A percentile compares a stretch with the other conserved stretches of the same genome.
Evolutionary conservation across 2,329 filamentous ascomycete genomes (phyloP).

Genomic region (Colletotrichum lentis): DNA sequence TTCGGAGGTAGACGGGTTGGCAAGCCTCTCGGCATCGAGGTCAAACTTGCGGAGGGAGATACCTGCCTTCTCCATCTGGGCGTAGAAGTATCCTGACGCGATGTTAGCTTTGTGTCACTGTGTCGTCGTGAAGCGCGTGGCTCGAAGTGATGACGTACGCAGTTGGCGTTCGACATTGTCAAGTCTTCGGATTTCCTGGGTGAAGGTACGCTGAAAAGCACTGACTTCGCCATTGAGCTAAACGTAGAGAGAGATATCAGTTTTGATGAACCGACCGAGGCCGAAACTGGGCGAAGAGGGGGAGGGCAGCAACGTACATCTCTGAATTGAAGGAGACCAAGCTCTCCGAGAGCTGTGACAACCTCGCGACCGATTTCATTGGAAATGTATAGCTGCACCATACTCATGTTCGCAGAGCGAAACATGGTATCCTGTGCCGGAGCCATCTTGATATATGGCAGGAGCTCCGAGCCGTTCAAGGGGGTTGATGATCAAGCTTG

Average conservation of each 20-base stretch:
- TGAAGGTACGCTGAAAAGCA: constrained; percentile 97
- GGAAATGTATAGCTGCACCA: constrained; percentile 99
- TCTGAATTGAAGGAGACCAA: constrained; percentile 95
- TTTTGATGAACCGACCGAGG: constrained; percentile 18
- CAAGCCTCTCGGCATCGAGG: constrained; percentile 86
- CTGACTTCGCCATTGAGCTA: constrained; percentile 92
- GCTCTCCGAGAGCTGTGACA: constrained; percentile 93
- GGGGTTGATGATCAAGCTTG: constrained; percentile 37
- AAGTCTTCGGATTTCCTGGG: constrained; percentile 93
- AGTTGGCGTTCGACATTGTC: constrained; percentile 99
- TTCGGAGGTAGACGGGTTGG: constrained; percentile 88
- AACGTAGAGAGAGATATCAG: constrained; percentile 39
- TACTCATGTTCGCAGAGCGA: constrained; percentile 99
- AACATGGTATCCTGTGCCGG: constrained; percentile 89
- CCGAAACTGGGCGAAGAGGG: constrained; percentile 27
- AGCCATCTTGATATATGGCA: constrained; percentile 61
- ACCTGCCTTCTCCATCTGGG: constrained; percentile 92
- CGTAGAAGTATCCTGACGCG: constrained; percentile 82
- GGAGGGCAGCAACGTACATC: constrained; percentile 72
- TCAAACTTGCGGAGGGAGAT: constrained; percentile 90
- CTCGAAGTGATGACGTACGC: constrained; percentile 66
- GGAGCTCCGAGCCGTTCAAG: constrained; percentile 38
- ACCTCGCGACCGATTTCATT: constrained; percentile 99
- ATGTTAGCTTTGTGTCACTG: constrained; percentile 45
- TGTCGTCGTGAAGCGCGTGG: constrained; percentile 1